Base-by-base conservation (phyloP, 805 yeast species). In the Starmerella riodocensis region DNA sequence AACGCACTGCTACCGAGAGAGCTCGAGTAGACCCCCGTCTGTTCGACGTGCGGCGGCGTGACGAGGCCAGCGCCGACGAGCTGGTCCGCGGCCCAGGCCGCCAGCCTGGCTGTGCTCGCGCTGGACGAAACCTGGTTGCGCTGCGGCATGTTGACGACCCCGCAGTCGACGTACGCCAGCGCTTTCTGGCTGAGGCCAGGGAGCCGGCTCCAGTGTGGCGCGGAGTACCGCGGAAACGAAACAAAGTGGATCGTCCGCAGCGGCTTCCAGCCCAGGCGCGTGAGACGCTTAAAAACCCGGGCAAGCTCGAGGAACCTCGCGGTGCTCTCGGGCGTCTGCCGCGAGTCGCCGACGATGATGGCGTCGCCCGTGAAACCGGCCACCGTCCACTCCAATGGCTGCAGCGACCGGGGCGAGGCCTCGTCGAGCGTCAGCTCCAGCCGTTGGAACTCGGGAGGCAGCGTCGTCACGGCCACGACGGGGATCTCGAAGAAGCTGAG, bases 191-290 rank as follows among this genome's bases (percentile, higher is more conserved):
- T 13, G 8, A 46, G 20, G 33, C 31, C 28, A 6, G 25, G 2
- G 19, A 17, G 17, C 22, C 31, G 25, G 11, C 24, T 20, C 43
- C 43, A 41, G n/a, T 11, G 4, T 13, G 18, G 20, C 4, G 41
- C 43, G 4, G 41, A 20, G 32, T 16, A 30, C 5, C 13, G 32
- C 11, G 41, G 36, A 13, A 37, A 37, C 9, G 46, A 45, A n/a
- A 47, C 43, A 14, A 47, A 42, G 3, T 26, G 21, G 14, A 47
- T 22, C 4, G 43, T 35, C 12, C 51, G 26, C 18, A 33, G 20
- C 6, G 51, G 51, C n/a, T 20, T 18, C 47, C 47, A 47, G 17
- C 47, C 43, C 4, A 27, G 20, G 4, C 25, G 7, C 14, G 8
- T 3, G 19, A 47, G 29, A 1, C 16, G 16, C 3, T 24, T 14